Evolutionary conservation across 2,329 filamentous ascomycete species (phyloP).

Genomic region (Alternaria postmessia): DNA sequence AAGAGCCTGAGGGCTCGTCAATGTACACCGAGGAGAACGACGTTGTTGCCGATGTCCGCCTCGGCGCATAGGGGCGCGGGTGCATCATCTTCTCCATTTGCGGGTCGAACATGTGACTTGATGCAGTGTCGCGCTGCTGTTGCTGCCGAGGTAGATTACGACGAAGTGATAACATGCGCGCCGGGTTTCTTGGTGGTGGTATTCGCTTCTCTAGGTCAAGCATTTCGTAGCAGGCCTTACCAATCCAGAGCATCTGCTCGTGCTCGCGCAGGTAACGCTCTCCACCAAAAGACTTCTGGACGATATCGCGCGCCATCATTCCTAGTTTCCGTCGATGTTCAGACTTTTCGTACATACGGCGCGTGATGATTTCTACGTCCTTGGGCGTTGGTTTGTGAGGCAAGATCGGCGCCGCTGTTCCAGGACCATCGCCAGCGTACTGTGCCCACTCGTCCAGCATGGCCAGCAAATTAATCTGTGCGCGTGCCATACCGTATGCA

Average conservation of each 20-base stretch:
- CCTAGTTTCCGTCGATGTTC: constrained; percentile 65
- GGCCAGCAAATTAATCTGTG: constrained; percentile 68
- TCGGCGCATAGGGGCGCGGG: constrained; percentile 35
- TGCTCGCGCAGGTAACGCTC: constrained; percentile 69
- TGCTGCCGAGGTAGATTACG: constrained; percentile 12
- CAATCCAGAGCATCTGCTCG: constrained; percentile 60
- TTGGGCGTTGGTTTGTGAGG: constrained; percentile 59
- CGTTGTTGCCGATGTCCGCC: constrained; percentile 36
- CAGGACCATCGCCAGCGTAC: constrained; percentile 62
- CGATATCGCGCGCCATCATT: constrained; percentile 66
- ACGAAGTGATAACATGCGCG: constrained; percentile 37
- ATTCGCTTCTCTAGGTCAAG: constrained; percentile 35
- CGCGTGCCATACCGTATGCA: constrained; percentile 65
- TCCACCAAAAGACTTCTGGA: constrained; percentile 67
- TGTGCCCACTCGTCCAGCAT: constrained; percentile 69
- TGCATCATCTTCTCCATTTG: constrained; percentile 51
- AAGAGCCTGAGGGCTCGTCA: constrained; percentile 32
- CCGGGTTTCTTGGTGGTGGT: constrained; percentile 41
- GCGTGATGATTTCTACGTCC: constrained; percentile 63
- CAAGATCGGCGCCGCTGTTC: constrained; percentile 52
- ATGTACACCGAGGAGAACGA: constrained; percentile 47
- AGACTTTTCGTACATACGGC: constrained; percentile 68
- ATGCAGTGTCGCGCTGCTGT: constrained; percentile 28
- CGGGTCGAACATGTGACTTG: constrained; percentile 33
- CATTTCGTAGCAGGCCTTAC: constrained; percentile 48